Conservation (phyloP, 2,329 filamentous ascomycete species). For the Pleoardoris graminearum region DNA sequence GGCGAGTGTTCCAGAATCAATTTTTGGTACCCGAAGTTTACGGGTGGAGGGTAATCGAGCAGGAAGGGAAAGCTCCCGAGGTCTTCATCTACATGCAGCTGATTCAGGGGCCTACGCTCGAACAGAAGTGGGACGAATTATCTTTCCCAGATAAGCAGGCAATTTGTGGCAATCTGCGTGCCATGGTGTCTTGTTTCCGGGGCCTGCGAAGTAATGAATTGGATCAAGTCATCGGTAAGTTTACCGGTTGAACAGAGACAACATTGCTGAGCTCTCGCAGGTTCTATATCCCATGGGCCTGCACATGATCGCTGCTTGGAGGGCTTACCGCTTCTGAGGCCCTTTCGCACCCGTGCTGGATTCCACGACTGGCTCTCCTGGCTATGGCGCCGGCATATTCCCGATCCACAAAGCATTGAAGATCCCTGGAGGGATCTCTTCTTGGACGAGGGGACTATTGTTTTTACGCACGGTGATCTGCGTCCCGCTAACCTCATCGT, state of each 20-base stretch:
- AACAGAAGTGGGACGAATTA: background rate
- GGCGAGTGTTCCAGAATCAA: background rate
- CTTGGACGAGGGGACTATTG: background rate
- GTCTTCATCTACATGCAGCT: slow-evolving; percentile 7
- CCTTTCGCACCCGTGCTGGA: slow-evolving; percentile 28
- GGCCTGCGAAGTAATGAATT: slow-evolving; percentile 1
- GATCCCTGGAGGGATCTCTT: slow-evolving; percentile 21
- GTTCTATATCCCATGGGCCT: slow-evolving; percentile 8
- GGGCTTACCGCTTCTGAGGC: slow-evolving; percentile 14
- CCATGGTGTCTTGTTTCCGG: slow-evolving; percentile 3
- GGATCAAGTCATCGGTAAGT: slow-evolving; percentile 12
- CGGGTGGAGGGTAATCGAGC: slow-evolving; percentile 3
- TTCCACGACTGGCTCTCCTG: slow-evolving; percentile 40
- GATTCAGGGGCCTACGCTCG: slow-evolving; percentile 1
- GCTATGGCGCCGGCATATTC: slow-evolving; percentile 20
- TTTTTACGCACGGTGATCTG: slow-evolving; percentile 10
- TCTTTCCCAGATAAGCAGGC: background rate
- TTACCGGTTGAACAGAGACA: background rate
- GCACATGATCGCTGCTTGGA: slow-evolving; percentile 8
- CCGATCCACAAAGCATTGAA: slow-evolving; percentile 17
- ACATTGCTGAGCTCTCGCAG: slow-evolving; percentile 6
- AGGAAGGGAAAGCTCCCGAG: background rate
- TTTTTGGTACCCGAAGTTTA: slow-evolving; percentile 7
- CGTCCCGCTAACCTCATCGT: slow-evolving; percentile 5
- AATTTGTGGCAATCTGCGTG: slow-evolving; percentile 1